Conservation (phyloP, 352 stramenopile genomes). For the Albugo candida region DNA sequence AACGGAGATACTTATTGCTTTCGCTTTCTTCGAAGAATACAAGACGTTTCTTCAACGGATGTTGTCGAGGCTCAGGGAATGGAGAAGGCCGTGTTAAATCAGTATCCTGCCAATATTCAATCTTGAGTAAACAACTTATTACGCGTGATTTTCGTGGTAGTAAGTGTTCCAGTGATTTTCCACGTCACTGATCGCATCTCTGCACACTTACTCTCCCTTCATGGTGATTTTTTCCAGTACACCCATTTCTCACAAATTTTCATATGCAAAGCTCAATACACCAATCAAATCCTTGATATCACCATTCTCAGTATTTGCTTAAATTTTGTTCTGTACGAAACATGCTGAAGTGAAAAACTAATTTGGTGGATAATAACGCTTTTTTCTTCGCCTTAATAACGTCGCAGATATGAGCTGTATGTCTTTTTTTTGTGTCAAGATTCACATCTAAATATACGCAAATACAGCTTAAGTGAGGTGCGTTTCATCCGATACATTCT, state of each 20-base stretch:
- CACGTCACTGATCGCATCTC: conserved; percentile 23
- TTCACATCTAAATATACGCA: too few species aligned
- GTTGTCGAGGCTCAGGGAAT: conserved; percentile 55
- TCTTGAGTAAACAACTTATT: conserved; percentile 31
- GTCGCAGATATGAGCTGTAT: conserved; percentile 52
- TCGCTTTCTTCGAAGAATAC: conserved; percentile 55
- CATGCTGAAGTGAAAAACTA: conserved; percentile 78
- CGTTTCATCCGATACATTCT: too few species aligned
- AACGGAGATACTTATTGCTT: conserved; percentile 52
- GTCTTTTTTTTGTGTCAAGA: too few species aligned
- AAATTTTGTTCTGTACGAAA: conserved; percentile 71
- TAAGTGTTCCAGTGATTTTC: conserved; percentile 48
- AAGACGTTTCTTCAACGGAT: conserved; percentile 47
- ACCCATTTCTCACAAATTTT: conserved; percentile 79
- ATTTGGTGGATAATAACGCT: conserved; percentile 52
- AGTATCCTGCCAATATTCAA: conserved; percentile 33
- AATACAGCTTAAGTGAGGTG: too few species aligned
- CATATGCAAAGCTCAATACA: conserved; percentile 76
- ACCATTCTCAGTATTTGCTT: conserved; percentile 36
- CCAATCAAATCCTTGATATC: conserved; percentile 51
- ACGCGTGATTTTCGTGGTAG: conserved; percentile 73
- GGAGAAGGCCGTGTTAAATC: conserved; percentile 70
- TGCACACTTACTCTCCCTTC: conserved; percentile 22
- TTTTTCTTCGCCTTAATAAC: conserved; percentile 23
- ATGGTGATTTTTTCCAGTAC: conserved; percentile 57